phyloP scores from a whole-genome alignment of 2,329 filamentous ascomycete species.

The Alternaria gaisen region DNA sequence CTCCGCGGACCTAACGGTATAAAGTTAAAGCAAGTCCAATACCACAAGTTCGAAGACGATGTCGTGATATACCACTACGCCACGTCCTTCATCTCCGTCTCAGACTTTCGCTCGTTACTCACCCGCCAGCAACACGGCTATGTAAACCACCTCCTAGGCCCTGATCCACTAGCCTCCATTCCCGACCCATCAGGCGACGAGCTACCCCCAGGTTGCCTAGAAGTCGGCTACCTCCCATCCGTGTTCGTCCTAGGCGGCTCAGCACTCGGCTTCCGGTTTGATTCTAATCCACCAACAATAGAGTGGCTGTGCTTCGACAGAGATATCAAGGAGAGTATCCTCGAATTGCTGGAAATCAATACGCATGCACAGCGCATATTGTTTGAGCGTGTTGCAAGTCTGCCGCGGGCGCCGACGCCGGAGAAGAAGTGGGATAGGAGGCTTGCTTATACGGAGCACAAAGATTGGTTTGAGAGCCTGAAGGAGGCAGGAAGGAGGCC shows the following conservation, averaged over 20 bases:
- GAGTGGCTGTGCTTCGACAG: slow-evolving; percentile 36
- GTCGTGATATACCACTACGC: slow-evolving; percentile 35
- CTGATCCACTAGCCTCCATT: slow-evolving; percentile 18
- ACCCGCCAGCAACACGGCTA: slow-evolving; percentile 17
- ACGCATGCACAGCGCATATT: slow-evolving; percentile 1
- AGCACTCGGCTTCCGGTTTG: slow-evolving; percentile 32
- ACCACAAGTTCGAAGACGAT: slow-evolving; percentile 25
- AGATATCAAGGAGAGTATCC: slow-evolving; percentile 7
- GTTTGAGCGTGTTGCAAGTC: slow-evolving; percentile 33
- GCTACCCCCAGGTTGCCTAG: slow-evolving; percentile 20
- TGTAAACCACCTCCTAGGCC: slow-evolving; percentile 16
- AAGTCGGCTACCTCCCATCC: slow-evolving; percentile 29
- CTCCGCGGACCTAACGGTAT: neutral
- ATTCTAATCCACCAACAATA: neutral
- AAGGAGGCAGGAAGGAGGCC: slow-evolving; percentile 30
- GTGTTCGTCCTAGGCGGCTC: slow-evolving; percentile 28
- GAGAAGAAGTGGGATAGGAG: slow-evolving; percentile 9
- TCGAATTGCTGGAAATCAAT: slow-evolving; percentile 9
- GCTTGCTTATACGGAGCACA: slow-evolving; percentile 29
- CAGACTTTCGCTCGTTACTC: slow-evolving; percentile 9
- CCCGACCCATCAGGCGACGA: slow-evolving; percentile 26
- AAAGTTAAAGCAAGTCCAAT: slow-evolving; percentile 17
- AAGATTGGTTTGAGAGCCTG: slow-evolving; percentile 27
- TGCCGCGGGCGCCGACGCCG: slow-evolving; percentile 9
- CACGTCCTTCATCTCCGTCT: slow-evolving; percentile 13